Evolutionary conservation across 768 basidiomycete species (phyloP).

Genomic region (Termitomyces sp.): DNA sequence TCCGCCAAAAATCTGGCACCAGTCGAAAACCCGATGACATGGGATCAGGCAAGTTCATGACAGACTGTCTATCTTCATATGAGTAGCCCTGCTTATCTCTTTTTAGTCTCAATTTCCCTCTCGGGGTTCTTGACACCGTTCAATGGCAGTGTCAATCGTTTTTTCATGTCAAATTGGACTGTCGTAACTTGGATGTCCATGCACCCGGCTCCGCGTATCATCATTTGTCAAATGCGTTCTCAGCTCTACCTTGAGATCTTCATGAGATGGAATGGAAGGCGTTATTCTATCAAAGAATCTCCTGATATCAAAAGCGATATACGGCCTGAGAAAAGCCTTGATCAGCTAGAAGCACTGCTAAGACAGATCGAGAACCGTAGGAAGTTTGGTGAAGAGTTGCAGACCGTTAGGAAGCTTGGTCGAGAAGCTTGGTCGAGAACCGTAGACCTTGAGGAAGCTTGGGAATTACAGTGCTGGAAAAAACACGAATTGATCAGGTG

Average conservation of each 20-base stretch:
- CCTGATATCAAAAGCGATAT: neutral
- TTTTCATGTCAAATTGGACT: too few species aligned
- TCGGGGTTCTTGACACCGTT: neutral
- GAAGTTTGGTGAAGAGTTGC: too few species aligned
- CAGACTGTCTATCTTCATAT: neutral
- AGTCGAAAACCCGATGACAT: neutral
- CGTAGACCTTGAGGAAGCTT: neutral
- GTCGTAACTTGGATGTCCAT: neutral
- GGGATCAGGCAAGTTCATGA: neutral
- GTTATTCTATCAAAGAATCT: neutral
- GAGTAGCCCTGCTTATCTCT: neutral
- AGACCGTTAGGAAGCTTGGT: neutral
- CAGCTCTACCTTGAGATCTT: neutral
- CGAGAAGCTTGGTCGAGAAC: too few species aligned
- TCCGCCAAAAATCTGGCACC: neutral
- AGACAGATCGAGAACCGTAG: too few species aligned
- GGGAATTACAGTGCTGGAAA: neutral
- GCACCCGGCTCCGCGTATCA: neutral
- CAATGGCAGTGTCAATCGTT: neutral
- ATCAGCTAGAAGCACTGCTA: too few species aligned
- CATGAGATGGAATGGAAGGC: neutral
- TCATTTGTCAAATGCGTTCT: neutral
- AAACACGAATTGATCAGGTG: neutral
- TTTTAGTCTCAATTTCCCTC: neutral
- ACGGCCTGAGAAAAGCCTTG: too few species aligned